phyloP scores from a whole-genome alignment of 176 grass and related monocot genomes.

The Zea luxurians region DNA sequence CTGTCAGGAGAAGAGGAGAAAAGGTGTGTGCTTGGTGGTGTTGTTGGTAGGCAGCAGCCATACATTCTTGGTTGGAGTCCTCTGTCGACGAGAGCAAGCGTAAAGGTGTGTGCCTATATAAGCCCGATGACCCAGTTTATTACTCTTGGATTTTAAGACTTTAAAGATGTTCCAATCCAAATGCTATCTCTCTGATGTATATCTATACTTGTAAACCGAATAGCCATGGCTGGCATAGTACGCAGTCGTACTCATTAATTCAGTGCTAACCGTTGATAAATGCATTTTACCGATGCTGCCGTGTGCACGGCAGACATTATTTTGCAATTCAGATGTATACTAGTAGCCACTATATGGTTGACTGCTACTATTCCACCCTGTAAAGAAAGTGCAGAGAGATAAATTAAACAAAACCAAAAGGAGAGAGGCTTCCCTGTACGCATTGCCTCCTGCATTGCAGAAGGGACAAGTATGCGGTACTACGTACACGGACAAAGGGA shows the following conservation, averaged over 20 bases:
- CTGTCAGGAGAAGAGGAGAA: too few relatives aligned
- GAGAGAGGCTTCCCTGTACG: too few relatives aligned
- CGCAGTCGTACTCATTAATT: conserved; percentile 13
- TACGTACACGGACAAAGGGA: neutral
- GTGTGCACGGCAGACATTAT: neutral
- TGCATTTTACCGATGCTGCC: neutral
- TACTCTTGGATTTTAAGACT: too few relatives aligned
- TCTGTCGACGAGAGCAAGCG: too few relatives aligned
- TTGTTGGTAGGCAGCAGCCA: too few relatives aligned
- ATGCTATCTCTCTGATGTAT: too few relatives aligned
- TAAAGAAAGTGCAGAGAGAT: neutral
- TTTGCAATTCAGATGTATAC: neutral
- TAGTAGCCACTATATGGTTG: neutral
- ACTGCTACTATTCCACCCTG: neutral
- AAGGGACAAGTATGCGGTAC: conserved; percentile 11
- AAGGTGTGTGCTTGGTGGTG: neutral
- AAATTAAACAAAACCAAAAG: neutral
- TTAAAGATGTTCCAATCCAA: too few relatives aligned
- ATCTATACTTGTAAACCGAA: too few relatives aligned
- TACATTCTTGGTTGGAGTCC: too few relatives aligned
- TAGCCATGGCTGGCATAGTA: neutral
- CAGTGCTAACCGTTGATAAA: conserved; percentile 11
- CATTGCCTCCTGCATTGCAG: neutral
- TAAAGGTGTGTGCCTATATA: too few relatives aligned
- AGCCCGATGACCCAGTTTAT: too few relatives aligned